Conservation (phyloP, 176 grass and related monocot genomes). For the Oryza nivara region DNA sequence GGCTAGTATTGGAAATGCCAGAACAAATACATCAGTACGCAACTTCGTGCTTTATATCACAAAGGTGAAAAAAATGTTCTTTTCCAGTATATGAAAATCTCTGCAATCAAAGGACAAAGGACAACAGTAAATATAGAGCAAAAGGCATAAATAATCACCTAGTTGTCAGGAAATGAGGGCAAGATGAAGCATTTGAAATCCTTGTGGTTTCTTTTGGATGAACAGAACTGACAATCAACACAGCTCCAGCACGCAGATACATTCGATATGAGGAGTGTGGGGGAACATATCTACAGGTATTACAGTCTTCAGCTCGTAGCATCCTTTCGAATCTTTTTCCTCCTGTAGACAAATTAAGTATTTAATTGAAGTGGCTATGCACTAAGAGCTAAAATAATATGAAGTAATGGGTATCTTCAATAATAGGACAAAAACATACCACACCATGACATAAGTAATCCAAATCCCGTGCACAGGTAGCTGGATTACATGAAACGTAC, state of each 20-base stretch:
- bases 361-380: slow-evolving; percentile 40
- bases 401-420: background rate
- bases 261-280: slow-evolving; percentile 94
- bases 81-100: background rate
- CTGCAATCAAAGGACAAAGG: background rate
- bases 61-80: background rate
- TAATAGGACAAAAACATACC: slow-evolving; percentile 56
- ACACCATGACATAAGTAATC: slow-evolving; percentile 93
- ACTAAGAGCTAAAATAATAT: slow-evolving; percentile 14
- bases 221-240: slow-evolving; percentile 29
- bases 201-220: slow-evolving; percentile 26
- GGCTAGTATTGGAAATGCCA: background rate
- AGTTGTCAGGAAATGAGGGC: background rate
- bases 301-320: slow-evolving; percentile 70
- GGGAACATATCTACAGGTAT: slow-evolving; percentile 96
- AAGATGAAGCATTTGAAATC: background rate
- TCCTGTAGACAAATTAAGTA: slow-evolving; percentile 47
- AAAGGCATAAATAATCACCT: background rate
- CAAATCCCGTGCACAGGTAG: slow-evolving; percentile 85
- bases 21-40: slow-evolving; percentile 15
- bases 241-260: slow-evolving; percentile 90
- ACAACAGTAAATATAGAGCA: background rate
- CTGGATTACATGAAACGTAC: slow-evolving; percentile 91
- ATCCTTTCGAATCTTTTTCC: slow-evolving; percentile 66
- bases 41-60: background rate